These are phyloP conservation scores for Cordyceps fumosorosea DNA, from an alignment of 2,329 filamentous ascomycete genomes.

Conservation along the genomic window DNA sequence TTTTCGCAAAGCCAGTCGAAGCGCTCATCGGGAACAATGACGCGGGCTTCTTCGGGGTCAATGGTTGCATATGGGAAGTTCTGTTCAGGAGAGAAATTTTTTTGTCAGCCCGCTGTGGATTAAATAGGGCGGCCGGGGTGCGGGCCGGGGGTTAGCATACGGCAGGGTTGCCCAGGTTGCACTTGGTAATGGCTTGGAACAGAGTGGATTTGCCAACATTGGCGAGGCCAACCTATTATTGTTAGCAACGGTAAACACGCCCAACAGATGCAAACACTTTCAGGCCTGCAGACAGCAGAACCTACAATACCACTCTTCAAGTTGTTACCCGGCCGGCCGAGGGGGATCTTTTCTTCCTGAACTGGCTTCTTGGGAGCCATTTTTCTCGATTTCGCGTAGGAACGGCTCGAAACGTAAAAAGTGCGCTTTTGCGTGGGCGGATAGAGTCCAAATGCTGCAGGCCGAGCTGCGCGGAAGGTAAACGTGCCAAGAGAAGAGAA, in stretches of 20 bases:
- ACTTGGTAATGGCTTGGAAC: slow-evolving; percentile 99
- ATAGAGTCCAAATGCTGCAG: slow-evolving; percentile 51
- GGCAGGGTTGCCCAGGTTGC: slow-evolving; percentile 92
- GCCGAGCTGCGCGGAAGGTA: slow-evolving; percentile 57
- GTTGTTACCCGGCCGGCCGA: slow-evolving; percentile 95
- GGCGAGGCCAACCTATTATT: slow-evolving; percentile 79
- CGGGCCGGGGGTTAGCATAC: slow-evolving; percentile 42
- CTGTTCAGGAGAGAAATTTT: slow-evolving; percentile 36
- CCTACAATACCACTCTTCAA: slow-evolving; percentile 98
- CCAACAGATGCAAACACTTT: not conserved
- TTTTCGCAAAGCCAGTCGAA: slow-evolving; percentile 95
- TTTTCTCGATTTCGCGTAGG: slow-evolving; percentile 59
- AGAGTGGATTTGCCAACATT: slow-evolving; percentile 99
- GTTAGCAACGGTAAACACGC: not conserved
- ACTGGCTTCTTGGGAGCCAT: slow-evolving; percentile 95
- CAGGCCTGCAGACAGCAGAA: slow-evolving; percentile 7
- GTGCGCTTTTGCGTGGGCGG: slow-evolving; percentile 40
- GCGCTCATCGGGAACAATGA: slow-evolving; percentile 91
- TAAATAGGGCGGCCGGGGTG: slow-evolving; percentile 9
- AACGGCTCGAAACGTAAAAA: slow-evolving; percentile 42
- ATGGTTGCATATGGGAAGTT: slow-evolving; percentile 99
- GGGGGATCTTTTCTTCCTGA: slow-evolving; percentile 90
- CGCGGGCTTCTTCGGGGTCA: slow-evolving; percentile 94
- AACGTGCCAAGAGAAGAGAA: slow-evolving; percentile 51
- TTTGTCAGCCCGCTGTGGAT: slow-evolving; percentile 27